Evolutionary conservation across 2,329 filamentous ascomycete genomes (phyloP), one percentile per base, ranked within the genome.

Genomic region (Botrytis fabae): DNA sequence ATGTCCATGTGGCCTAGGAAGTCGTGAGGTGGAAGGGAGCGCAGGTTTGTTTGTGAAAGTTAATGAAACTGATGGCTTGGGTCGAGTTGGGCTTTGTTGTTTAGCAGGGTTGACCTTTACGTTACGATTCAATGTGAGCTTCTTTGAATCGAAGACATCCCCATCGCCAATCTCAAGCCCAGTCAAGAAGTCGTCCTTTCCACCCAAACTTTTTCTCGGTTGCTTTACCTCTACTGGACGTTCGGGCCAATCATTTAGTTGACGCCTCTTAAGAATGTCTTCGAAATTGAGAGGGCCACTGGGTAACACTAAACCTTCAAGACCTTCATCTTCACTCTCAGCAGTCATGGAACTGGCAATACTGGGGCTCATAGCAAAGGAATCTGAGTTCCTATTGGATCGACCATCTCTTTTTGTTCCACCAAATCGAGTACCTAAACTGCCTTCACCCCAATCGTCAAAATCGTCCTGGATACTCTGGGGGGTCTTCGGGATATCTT

Each of bases 401-500:
- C 89, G 90, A n/a, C 87, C 88, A 79, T 95, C 93, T 78, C 93
- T 90, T 76, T 90, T 88, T 22, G 94, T 97, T 62, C 95, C 95
- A 57, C 93, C 95, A 83, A 95, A 95, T 73, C 95, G 89, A 62
- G 95, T 97, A 57, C 95, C 94, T 74, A 98, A 86, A 81, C 95
- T 98, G 72, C 94, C 95, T 83, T 98, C 96, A 70, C 92, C 93
- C 92, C 95, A 97, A 80, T 98, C 91, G 74, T 92, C 95, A 77
- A 97, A 90, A 75, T 97, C 95, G 70, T 97, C 93, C 74, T 85
- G 82, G 75, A 86, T 87, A 44, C 85, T 82, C 22, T 86, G 85
- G 7, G 91, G 89, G 4, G 90, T 90, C 78, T 88, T 89, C 32
- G 90, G 88, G 51, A 89, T 88, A 51, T 92, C 88, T 74, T 84